A percentile compares a stretch with the other conserved stretches of the same genome.
These are phyloP conservation scores for Plasmopara muralis DNA, from an alignment of 352 stramenopile species.

Conservation along the genomic window DNA sequence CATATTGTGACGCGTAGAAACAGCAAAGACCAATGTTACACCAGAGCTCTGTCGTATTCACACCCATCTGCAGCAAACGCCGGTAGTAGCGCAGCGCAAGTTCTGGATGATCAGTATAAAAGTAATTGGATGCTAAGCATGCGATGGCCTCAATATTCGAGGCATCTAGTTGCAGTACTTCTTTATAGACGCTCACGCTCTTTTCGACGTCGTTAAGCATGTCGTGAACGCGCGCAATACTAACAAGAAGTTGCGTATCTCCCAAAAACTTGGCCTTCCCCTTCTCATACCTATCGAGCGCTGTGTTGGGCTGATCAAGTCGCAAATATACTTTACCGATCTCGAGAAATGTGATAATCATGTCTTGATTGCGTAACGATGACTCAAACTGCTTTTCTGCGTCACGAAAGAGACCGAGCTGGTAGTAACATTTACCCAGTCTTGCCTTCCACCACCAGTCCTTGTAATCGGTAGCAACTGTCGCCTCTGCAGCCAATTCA, in stretches of 20 bases:
- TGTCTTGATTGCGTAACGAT: conserved; percentile 79
- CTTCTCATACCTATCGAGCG: conserved; percentile 79
- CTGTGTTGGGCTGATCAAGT: conserved; percentile 92
- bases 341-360: conserved; percentile 88
- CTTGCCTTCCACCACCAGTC: conserved; percentile 95
- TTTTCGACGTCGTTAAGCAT: conserved; percentile 87
- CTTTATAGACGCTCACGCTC: conserved; percentile 80
- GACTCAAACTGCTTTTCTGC: conserved; percentile 92
- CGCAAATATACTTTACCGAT: conserved; percentile 92
- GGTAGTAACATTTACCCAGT: conserved; percentile 93
- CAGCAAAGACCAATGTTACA: conserved; percentile 93
- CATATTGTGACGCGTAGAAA: conserved; percentile 92
- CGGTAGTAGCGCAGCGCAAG: conserved; percentile 91
- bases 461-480: conserved; percentile 82
- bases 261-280: conserved; percentile 61
- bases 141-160: conserved; percentile 89
- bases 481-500: conserved; percentile 88
- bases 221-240: conserved; percentile 87
- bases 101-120: conserved; percentile 91
- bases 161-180: conserved; percentile 82
- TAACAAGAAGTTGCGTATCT: conserved; percentile 78
- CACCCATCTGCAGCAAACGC: conserved; percentile 90
- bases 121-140: conserved; percentile 89
- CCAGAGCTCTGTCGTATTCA: conserved; percentile 89
- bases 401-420: conserved; percentile 88